A percentile compares a stretch with the other conserved stretches of the same genome.
Evolutionary conservation across 805 yeast species (phyloP).

Genomic region (Candida orba): DNA sequence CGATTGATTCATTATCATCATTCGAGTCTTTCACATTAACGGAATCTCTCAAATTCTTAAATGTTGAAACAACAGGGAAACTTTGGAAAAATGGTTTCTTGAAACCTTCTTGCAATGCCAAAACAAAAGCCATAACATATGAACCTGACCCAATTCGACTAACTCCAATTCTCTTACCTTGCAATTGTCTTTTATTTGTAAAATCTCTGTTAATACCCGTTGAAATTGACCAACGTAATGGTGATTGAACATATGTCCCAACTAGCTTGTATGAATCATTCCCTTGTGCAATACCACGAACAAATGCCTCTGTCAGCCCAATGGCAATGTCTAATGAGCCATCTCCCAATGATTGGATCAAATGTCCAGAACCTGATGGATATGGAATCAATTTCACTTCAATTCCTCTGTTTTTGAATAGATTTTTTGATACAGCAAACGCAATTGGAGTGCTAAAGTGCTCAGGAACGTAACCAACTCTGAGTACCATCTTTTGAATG

Average conservation of each 20-base stretch:
- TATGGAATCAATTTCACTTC: slow-evolving; percentile 59
- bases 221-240: slow-evolving; percentile 85
- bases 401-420: slow-evolving; percentile 40
- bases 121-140: slow-evolving; percentile 82
- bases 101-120: slow-evolving; percentile 59
- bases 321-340: slow-evolving; percentile 70
- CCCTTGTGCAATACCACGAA: slow-evolving; percentile 65
- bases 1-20: slow-evolving; percentile 23
- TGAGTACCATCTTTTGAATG: slow-evolving; percentile 26
- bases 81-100: slow-evolving; percentile 40
- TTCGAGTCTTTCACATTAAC: slow-evolving; percentile 46
- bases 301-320: slow-evolving; percentile 88
- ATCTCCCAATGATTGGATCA: slow-evolving; percentile 63
- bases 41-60: slow-evolving; percentile 69
- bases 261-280: slow-evolving; percentile 47
- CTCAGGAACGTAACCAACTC: slow-evolving; percentile 83
- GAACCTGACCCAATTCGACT: slow-evolving; percentile 89
- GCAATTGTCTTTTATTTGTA: slow-evolving; percentile 42
- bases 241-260: slow-evolving; percentile 81
- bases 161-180: slow-evolving; percentile 65
- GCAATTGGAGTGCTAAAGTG: slow-evolving; percentile 86
- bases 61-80: slow-evolving; percentile 56
- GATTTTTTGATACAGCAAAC: slow-evolving; percentile 58
- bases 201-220: slow-evolving; percentile 66
- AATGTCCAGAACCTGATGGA: slow-evolving; percentile 84